Evolutionary conservation across 352 stramenopile genomes (phyloP).

Genomic region (Thraustochytrium sp.): DNA sequence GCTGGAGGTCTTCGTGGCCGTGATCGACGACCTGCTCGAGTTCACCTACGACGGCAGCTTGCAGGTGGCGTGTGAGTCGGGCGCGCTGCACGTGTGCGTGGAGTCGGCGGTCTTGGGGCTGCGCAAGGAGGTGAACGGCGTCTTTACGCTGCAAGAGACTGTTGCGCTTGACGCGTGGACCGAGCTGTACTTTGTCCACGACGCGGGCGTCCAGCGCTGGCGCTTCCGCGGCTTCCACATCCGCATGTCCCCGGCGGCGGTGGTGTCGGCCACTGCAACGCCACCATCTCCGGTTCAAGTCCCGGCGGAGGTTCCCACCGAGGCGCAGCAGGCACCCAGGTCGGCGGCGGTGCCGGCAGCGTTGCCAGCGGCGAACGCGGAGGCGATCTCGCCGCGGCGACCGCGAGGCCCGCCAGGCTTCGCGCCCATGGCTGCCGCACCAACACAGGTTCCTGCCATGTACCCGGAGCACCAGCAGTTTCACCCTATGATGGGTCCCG

Average conservation of each 20-base stretch:
- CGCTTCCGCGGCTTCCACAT: not conserved
- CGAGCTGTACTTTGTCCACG: constrained; percentile 23
- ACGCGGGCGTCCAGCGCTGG: not conserved
- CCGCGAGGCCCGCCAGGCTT: not conserved
- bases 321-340: not conserved
- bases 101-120: not conserved
- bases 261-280: not conserved
- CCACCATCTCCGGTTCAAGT: not conserved
- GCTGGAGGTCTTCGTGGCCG: not conserved
- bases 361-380: no score
- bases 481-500: not conserved
- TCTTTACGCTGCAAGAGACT: not conserved
- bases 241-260: not conserved
- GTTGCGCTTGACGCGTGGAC: constrained; percentile 3
- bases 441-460: no score
- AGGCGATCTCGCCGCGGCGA: not conserved
- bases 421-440: not conserved
- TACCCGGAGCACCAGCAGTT: no score
- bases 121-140: not conserved
- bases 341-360: not conserved
- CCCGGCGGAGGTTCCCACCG: not conserved
- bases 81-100: not conserved
- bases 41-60: not conserved
- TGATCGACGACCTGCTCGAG: not conserved
- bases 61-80: not conserved